These are phyloP conservation scores for Pezicula rhizophila DNA, from an alignment of 2,329 filamentous ascomycete species.

Conservation along the genomic window DNA sequence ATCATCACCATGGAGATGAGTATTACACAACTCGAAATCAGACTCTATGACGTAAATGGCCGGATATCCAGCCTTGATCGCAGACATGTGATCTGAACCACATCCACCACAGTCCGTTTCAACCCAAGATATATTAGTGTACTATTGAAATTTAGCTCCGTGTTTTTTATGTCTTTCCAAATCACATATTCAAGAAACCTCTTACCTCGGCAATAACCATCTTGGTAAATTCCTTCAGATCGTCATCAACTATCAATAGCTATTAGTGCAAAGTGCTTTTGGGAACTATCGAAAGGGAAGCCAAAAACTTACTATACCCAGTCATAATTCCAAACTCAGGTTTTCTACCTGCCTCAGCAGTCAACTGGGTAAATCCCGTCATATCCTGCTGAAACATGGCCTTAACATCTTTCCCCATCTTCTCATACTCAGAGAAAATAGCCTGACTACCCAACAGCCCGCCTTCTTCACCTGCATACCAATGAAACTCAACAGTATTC, in stretches of 20 bases:
- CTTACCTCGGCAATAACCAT: constrained; percentile 58
- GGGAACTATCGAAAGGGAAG: not conserved
- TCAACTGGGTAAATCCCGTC: constrained; percentile 81
- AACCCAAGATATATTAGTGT: constrained; percentile 79
- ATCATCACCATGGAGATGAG: constrained; percentile 62
- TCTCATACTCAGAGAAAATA: constrained; percentile 75
- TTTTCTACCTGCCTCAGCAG: constrained; percentile 68
- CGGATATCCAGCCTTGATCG: constrained; percentile 64
- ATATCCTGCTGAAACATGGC: constrained; percentile 98
- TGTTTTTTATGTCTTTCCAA: not conserved
- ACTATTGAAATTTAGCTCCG: constrained; percentile 34
- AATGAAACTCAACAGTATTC: constrained; percentile 93
- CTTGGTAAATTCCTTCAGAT: constrained; percentile 81
- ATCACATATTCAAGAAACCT: not conserved
- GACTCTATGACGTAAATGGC: constrained; percentile 68
- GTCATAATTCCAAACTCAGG: constrained; percentile 9
- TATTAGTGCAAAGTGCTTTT: not conserved
- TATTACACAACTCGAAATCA: constrained; percentile 55
- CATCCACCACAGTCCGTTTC: constrained; percentile 83
- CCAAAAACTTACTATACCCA: constrained; percentile 2
- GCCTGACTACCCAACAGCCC: constrained; percentile 81
- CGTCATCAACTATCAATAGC: constrained; percentile 56
- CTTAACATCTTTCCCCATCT: constrained; percentile 66
- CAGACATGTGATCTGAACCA: constrained; percentile 65
- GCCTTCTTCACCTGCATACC: constrained; percentile 85